Percentiles rank a stretch among this genome's conserved stretches.
These are phyloP conservation scores for Solanum chacoense DNA, from an alignment of 305 asterid genomes.

Conservation along the genomic window DNA sequence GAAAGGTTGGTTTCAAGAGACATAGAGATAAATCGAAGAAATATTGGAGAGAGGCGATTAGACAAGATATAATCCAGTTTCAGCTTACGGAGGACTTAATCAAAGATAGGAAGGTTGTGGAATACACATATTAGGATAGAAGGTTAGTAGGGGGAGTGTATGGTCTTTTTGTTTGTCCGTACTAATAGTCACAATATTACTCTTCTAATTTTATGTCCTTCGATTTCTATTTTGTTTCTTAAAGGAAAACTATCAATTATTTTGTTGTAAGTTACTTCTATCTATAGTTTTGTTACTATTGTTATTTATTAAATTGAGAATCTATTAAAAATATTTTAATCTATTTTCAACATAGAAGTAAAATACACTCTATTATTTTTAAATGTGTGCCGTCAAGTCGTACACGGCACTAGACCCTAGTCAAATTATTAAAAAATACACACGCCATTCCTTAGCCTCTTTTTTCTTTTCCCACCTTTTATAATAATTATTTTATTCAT, in stretches of 20 bases:
- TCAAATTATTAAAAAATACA: neutral
- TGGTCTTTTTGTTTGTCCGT: neutral
- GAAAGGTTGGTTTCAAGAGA: neutral
- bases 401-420: neutral
- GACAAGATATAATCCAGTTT: no score
- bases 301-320: neutral
- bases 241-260: neutral
- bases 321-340: no score
- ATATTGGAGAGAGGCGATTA: neutral
- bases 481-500: neutral
- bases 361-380: neutral
- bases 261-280: neutral
- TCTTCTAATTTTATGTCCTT: neutral
- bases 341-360: no score
- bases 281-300: neutral
- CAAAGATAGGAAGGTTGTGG: neutral
- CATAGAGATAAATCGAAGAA: neutral
- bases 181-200: neutral
- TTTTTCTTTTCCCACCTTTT: neutral
- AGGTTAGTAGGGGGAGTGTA: neutral
- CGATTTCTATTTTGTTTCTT: neutral
- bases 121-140: neutral
- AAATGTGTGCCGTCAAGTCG: neutral
- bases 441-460: neutral
- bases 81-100: neutral